Evolutionary conservation across 495 filamentous ascomycete species (phyloP).

Genomic region (Parathielavia appendiculata): DNA sequence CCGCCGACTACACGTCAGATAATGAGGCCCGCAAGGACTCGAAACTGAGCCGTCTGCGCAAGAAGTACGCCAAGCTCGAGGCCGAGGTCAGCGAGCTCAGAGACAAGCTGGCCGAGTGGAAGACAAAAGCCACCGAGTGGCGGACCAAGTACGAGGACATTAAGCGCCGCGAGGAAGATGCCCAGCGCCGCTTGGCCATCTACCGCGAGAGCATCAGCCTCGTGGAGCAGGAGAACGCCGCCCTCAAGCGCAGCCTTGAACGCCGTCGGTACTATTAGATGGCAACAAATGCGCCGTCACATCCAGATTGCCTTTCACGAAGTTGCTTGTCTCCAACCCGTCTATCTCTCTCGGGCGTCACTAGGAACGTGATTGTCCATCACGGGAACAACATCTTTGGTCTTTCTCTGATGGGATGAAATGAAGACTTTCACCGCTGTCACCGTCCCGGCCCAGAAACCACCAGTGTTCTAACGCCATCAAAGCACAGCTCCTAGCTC

Average conservation of each 20-base stretch:
- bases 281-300: neutral
- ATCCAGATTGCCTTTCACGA: no score
- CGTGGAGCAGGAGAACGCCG: conserved; percentile 17
- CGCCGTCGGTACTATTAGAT: conserved; percentile 6
- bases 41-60: conserved; percentile 19
- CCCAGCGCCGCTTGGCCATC: conserved; percentile 12
- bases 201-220: conserved; percentile 10
- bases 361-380: neutral
- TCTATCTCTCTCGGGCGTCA: neutral
- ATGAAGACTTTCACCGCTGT: neutral
- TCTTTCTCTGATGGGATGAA: neutral
- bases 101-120: conserved; percentile 10
- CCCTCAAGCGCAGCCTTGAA: conserved; percentile 9
- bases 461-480: neutral
- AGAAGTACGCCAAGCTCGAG: conserved; percentile 22
- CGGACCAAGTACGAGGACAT: conserved; percentile 21
- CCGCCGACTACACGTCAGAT: conserved; percentile 19
- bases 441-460: neutral
- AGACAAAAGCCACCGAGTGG: conserved; percentile 10
- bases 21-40: conserved; percentile 18
- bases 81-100: conserved; percentile 15
- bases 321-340: neutral
- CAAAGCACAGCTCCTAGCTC: neutral
- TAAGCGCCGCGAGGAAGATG: conserved; percentile 15
- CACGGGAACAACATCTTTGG: neutral